phyloP scores from a whole-genome alignment of 495 filamentous ascomycete genomes.

The Tuber brumale region DNA sequence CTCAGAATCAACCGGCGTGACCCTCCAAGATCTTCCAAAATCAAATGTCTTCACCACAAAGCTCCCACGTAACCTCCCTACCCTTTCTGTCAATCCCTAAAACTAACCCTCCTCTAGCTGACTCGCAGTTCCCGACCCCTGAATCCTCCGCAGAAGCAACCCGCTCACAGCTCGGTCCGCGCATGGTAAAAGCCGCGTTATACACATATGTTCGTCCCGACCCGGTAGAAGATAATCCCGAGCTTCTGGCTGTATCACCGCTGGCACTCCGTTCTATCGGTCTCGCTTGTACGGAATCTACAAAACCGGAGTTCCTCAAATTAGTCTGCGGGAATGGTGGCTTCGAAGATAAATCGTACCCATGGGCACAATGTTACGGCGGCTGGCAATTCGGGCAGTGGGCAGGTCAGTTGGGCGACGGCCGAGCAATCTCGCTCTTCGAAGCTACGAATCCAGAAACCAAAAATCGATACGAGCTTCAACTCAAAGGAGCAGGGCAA shows the following conservation, averaged over 20 bases:
- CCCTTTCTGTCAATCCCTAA: neutral
- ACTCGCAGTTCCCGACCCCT: constrained; percentile 73
- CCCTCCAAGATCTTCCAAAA: constrained; percentile 71
- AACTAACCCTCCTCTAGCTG: constrained; percentile 63
- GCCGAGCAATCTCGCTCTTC: constrained; percentile 87
- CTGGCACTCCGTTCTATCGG: constrained; percentile 74
- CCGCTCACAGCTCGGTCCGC: constrained; percentile 66
- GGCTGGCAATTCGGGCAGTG: constrained; percentile 81
- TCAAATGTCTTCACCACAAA: constrained; percentile 65
- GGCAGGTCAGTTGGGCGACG: constrained; percentile 94
- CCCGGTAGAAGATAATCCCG: constrained; percentile 53
- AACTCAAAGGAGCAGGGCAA: constrained; percentile 85
- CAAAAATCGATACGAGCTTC: constrained; percentile 71
- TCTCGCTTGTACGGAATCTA: constrained; percentile 57
- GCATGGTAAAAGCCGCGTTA: constrained; percentile 74
- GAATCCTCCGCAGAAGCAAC: constrained; percentile 70
- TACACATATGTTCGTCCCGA: constrained; percentile 90
- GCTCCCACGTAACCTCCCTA: constrained; percentile 22
- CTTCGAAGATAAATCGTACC: constrained; percentile 67
- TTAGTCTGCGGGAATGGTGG: constrained; percentile 76
- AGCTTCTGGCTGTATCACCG: constrained; percentile 71
- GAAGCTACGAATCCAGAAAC: constrained; percentile 75
- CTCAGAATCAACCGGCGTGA: constrained; percentile 25
- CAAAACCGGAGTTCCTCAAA: constrained; percentile 66
- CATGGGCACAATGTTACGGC: constrained; percentile 97